Conservation (phyloP, 768 basidiomycete species). For the Cantharellus cinnabarinus region DNA sequence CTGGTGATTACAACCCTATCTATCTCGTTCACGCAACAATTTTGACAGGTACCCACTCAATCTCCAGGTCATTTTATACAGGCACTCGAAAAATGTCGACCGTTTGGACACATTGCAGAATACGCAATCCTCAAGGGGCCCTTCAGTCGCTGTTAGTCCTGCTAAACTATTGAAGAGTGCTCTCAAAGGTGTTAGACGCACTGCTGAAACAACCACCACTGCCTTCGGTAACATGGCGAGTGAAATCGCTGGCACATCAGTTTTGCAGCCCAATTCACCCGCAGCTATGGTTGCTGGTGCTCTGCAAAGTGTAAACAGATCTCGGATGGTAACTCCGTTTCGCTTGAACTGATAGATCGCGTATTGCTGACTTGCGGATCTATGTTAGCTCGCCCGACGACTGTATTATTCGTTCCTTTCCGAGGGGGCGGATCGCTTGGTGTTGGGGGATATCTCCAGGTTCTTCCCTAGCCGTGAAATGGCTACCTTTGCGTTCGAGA, state of each 20-base stretch:
- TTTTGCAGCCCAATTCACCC: conserved; percentile 79
- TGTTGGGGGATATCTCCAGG: conserved; percentile 45
- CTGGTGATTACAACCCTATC: conserved; percentile 22
- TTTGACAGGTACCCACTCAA: neutral
- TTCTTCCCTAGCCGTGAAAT: conserved; percentile 51
- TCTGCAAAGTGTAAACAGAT: conserved; percentile 61
- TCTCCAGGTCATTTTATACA: conserved; percentile 34
- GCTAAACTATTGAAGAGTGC: conserved; percentile 47
- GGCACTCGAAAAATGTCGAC: conserved; percentile 54
- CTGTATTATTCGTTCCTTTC: conserved; percentile 71
- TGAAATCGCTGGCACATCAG: conserved; percentile 38
- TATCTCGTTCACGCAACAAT: neutral
- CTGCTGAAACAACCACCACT: conserved; percentile 68
- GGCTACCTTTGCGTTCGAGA: conserved; percentile 23
- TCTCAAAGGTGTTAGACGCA: conserved; percentile 44
- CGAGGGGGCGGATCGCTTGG: conserved; percentile 34
- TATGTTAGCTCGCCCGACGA: conserved; percentile 48
- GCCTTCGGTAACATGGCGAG: conserved; percentile 41
- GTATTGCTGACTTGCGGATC: neutral
- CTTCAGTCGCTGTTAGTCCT: conserved; percentile 29
- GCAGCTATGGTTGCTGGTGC: conserved; percentile 63
- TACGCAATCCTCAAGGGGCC: conserved; percentile 10
- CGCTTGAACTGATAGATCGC: conserved; percentile 2
- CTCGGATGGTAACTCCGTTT: conserved; percentile 29
- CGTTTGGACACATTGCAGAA: conserved; percentile 37